Conservation (phyloP, 352 stramenopile genomes). For the Phytophthora idaei region DNA sequence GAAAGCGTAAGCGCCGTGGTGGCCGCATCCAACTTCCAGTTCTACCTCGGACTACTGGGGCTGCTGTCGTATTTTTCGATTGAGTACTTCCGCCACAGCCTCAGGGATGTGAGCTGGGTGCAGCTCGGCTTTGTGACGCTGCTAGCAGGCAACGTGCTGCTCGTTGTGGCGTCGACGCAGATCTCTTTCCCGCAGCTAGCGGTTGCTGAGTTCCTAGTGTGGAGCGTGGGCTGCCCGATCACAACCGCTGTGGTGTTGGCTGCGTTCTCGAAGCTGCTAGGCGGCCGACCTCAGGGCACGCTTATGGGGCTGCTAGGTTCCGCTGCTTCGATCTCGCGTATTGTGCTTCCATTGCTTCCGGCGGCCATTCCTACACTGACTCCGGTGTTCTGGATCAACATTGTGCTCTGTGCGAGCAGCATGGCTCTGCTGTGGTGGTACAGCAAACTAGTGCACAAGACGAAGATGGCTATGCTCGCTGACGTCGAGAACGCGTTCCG, state of each 20-base stretch:
- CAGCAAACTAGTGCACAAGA: constrained; percentile 49
- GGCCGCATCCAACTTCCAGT: constrained; percentile 76
- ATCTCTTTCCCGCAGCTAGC: constrained; percentile 56
- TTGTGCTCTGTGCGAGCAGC: constrained; percentile 55
- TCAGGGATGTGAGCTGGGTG: constrained; percentile 70
- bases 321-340: constrained; percentile 68
- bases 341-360: constrained; percentile 68
- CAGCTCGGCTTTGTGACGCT: constrained; percentile 64
- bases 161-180: constrained; percentile 44
- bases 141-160: constrained; percentile 56
- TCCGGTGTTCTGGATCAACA: constrained; percentile 80
- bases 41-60: constrained; percentile 69
- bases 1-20: constrained; percentile 53
- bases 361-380: constrained; percentile 62
- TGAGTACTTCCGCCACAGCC: constrained; percentile 65
- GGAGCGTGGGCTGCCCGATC: constrained; percentile 77
- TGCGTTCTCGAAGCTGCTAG: constrained; percentile 73
- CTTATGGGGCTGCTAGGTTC: constrained; percentile 76
- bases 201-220: constrained; percentile 65
- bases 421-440: constrained; percentile 69
- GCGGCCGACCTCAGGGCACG: constrained; percentile 69
- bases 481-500: constrained; percentile 44
- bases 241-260: constrained; percentile 69
- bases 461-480: constrained; percentile 47
- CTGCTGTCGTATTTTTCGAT: constrained; percentile 77